Evolutionary conservation across 176 grass and related monocot genomes (phyloP).

Genomic region (Leersia perrieri): DNA sequence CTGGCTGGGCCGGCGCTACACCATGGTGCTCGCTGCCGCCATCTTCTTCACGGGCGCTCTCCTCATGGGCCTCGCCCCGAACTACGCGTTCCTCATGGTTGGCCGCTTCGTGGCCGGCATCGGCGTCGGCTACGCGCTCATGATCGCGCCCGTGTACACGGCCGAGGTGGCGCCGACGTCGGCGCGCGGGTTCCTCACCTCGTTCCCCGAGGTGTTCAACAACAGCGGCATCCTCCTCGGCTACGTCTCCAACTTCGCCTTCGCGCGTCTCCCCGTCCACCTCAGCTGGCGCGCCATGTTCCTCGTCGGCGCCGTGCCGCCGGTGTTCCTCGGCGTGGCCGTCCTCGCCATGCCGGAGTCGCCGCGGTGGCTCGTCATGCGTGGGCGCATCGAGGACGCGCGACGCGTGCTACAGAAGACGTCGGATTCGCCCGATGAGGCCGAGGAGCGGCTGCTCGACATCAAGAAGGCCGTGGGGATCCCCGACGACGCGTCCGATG

Average conservation of each 20-base stretch:
- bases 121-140: slow-evolving; percentile 73
- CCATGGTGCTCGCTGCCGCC: slow-evolving; percentile 70
- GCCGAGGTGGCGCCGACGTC: slow-evolving; percentile 85
- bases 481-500: slow-evolving; percentile 19
- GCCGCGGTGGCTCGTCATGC: slow-evolving; percentile 92
- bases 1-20: slow-evolving; percentile 84
- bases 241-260: slow-evolving; percentile 95
- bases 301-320: slow-evolving; percentile 72
- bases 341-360: slow-evolving; percentile 96
- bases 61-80: slow-evolving; percentile 67
- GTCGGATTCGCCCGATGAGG: slow-evolving; percentile 62
- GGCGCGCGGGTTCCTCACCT: slow-evolving; percentile 68
- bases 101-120: slow-evolving; percentile 85
- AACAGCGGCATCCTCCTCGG: slow-evolving; percentile 81
- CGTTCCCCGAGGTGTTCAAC: slow-evolving; percentile 90
- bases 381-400: slow-evolving; percentile 69
- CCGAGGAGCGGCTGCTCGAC: slow-evolving; percentile 53
- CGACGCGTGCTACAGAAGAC: slow-evolving; percentile 56
- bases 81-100: slow-evolving; percentile 70
- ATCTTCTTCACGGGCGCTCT: slow-evolving; percentile 86
- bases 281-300: slow-evolving; percentile 89
- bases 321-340: slow-evolving; percentile 63
- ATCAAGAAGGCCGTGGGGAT: slow-evolving; percentile 75
- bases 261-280: slow-evolving; percentile 63
- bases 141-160: slow-evolving; percentile 88